Evolutionary conservation across 75 land plant species (phyloP).

Genomic region (Cryptomeria japonica): DNA sequence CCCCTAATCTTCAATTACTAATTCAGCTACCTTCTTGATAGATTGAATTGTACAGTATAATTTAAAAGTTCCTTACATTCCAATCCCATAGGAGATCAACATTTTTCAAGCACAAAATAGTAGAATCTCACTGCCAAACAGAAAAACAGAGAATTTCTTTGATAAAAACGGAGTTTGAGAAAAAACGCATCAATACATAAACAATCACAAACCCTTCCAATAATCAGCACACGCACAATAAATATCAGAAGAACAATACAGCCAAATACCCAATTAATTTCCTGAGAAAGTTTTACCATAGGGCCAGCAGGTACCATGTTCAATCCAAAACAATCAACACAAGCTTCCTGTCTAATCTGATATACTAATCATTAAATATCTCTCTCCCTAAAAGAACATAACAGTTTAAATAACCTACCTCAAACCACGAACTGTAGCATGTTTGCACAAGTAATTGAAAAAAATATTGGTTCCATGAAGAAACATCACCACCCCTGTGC

Average conservation of each 20-base stretch:
- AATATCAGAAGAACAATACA: neutral
- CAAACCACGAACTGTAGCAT: constrained; percentile 32
- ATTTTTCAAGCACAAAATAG: neutral
- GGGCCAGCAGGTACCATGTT: neutral
- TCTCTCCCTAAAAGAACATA: neutral
- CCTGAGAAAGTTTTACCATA: neutral
- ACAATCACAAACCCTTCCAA: neutral
- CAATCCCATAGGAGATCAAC: neutral
- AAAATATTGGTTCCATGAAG: constrained; percentile 55
- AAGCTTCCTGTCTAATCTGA: neutral
- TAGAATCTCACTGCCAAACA: neutral
- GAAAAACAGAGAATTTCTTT: neutral
- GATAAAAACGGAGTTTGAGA: neutral
- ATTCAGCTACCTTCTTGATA: neutral
- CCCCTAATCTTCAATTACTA: neutral
- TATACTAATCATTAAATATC: neutral
- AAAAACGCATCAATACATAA: neutral
- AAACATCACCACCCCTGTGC: constrained; percentile 55
- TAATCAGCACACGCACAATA: neutral
- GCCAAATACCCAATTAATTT: neutral
- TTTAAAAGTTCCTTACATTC: neutral
- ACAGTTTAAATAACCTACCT: constrained; percentile 17
- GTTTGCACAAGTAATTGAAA: constrained; percentile 38
- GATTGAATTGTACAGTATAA: neutral
- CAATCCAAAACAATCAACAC: neutral